Conservation (phyloP, 78 protist genomes). For the Planoprotostelium fungivorum region DNA sequence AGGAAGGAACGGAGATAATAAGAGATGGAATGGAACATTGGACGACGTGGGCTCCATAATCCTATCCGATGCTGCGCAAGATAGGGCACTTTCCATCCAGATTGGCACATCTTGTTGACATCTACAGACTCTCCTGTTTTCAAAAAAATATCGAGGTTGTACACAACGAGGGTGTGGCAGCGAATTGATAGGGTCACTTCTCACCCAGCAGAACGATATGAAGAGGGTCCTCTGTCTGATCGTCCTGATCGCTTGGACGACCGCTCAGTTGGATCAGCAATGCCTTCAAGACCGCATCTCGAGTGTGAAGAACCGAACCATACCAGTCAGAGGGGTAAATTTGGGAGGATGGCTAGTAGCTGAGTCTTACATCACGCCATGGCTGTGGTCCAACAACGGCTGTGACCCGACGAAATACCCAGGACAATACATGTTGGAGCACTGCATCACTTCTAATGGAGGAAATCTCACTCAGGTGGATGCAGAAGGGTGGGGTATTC, state of each 20-base stretch:
- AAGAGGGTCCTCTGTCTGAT: background rate
- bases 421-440: background rate
- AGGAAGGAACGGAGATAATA: too few species aligned
- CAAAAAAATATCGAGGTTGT: too few species aligned
- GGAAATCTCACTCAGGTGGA: background rate
- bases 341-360: background rate
- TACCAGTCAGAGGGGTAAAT: background rate
- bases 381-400: background rate
- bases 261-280: background rate
- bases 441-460: background rate
- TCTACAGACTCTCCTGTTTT: too few species aligned
- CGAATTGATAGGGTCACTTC: too few species aligned
- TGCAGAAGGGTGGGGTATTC: background rate
- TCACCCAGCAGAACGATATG: too few species aligned
- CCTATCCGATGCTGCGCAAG: too few species aligned
- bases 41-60: too few species aligned
- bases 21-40: too few species aligned
- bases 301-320: background rate
- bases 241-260: too few species aligned
- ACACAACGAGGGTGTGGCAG: too few species aligned
- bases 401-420: background rate
- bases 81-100: too few species aligned
- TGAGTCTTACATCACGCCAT: background rate
- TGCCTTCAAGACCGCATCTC: background rate
- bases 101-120: too few species aligned